These are phyloP conservation scores for Solanum chilense DNA, from an alignment of 257 asterid species.

Conservation along the genomic window DNA sequence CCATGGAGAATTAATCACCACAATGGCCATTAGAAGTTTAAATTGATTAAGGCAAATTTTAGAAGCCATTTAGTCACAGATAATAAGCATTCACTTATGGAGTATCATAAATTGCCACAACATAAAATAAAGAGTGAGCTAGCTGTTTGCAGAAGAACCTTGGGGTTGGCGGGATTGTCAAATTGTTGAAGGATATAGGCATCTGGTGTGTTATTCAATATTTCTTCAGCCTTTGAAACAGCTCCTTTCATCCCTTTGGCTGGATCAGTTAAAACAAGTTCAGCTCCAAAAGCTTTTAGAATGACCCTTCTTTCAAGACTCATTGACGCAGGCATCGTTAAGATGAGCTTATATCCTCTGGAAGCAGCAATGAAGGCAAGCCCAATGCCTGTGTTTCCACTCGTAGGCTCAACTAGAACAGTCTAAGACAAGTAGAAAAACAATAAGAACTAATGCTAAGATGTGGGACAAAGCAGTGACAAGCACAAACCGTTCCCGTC, in stretches of 20 bases:
- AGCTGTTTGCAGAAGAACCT: slow-evolving; percentile 39
- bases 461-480: not conserved
- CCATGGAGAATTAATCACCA: not conserved
- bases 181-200: slow-evolving; percentile 95
- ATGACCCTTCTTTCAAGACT: slow-evolving; percentile 99
- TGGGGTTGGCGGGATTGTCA: slow-evolving; percentile 96
- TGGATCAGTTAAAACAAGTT: slow-evolving; percentile 78
- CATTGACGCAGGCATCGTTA: slow-evolving; percentile 99
- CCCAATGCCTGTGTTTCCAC: slow-evolving; percentile 99
- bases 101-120: not conserved
- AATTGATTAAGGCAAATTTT: not conserved
- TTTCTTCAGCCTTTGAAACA: slow-evolving; percentile 89
- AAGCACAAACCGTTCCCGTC: not conserved
- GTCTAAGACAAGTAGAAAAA: slow-evolving; percentile 35
- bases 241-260: slow-evolving; percentile 98
- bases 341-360: slow-evolving; percentile 89
- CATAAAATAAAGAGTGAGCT: not conserved
- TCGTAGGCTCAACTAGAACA: slow-evolving; percentile 91
- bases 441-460: not conserved
- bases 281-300: slow-evolving; percentile 98
- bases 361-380: slow-evolving; percentile 98
- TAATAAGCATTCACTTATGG: not conserved
- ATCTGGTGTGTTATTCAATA: slow-evolving; percentile 58
- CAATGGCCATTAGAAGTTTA: not conserved
- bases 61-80: not conserved